A percentile compares a stretch with the other conserved stretches of the same genome.
Conservation (phyloP, 2,329 filamentous ascomycete species). For the Juglanconis juglandina region DNA sequence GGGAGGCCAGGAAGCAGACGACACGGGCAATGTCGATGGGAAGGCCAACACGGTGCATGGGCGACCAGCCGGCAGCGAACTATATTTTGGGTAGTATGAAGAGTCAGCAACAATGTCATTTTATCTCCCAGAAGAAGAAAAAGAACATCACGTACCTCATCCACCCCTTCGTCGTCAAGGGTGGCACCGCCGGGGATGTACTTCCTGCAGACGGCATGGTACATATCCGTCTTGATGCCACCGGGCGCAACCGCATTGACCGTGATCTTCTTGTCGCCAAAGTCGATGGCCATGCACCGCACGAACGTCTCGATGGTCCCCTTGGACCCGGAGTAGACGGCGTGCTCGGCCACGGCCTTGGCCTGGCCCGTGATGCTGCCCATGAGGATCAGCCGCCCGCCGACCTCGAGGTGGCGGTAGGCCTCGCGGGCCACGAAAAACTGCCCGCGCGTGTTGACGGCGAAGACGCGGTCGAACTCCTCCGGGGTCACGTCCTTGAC, state of each 20-base stretch:
- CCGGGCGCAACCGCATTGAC: conserved; percentile 63
- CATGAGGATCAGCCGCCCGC: conserved; percentile 71
- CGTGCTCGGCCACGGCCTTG: conserved; percentile 66
- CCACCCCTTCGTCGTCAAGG: conserved; percentile 54
- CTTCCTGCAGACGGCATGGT: conserved; percentile 59
- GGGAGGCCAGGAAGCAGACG: conserved; percentile 51
- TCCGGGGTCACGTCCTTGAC: conserved; percentile 66
- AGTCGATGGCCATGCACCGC: conserved; percentile 68
- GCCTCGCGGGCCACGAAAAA: conserved; percentile 71
- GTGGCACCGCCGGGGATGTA: conserved; percentile 58
- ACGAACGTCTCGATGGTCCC: conserved; percentile 75
- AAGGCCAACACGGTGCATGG: conserved; percentile 62
- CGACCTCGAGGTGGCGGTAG: conserved; percentile 65
- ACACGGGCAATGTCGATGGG: conserved; percentile 66
- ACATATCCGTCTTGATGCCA: conserved; percentile 65
- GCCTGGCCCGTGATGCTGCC: conserved; percentile 66
- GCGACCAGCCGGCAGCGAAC: conserved; percentile 63
- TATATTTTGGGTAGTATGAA: conserved; percentile 22
- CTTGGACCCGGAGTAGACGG: conserved; percentile 73
- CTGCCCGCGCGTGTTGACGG: conserved; percentile 65
- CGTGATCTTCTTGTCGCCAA: conserved; percentile 61
- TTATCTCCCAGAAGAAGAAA: neutral
- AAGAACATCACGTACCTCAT: conserved; percentile 36
- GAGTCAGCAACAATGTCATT: neutral
- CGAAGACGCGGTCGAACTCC: conserved; percentile 69